Percentiles rank a stretch among this genome's conserved stretches.
phyloP scores from a whole-genome alignment of 192 early-diverging fungal genomes.

The Powellomyces hirtus region DNA sequence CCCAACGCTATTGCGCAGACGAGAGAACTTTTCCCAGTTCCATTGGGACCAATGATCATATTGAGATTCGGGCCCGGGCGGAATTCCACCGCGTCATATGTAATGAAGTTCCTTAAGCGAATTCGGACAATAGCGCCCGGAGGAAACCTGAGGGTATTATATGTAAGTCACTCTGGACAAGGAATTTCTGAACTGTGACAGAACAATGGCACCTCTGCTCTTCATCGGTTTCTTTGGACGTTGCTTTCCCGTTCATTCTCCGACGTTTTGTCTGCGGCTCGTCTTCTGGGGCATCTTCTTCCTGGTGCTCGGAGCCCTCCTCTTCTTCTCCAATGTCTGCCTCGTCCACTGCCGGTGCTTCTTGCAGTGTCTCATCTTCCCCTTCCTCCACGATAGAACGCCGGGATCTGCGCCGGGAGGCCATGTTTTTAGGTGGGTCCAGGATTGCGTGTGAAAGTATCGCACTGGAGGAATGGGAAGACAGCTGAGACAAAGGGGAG shows the following conservation, averaged over 20 bases:
- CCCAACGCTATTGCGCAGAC: conserved; percentile 97
- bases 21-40: conserved; percentile 93
- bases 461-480: too few species aligned
- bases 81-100: conserved; percentile 84
- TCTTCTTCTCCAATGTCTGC: neutral
- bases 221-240: neutral
- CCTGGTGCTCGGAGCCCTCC: conserved; percentile 1
- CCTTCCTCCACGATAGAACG: neutral
- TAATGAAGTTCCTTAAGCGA: conserved; percentile 88
- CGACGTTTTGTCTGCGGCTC: conserved; percentile 2
- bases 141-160: conserved; percentile 13
- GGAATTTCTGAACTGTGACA: neutral
- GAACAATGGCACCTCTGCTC: neutral
- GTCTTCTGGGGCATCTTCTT: neutral
- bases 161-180: neutral
- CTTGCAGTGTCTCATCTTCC: neutral
- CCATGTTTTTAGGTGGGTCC: too few species aligned
- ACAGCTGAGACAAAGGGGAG: too few species aligned
- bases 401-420: neutral
- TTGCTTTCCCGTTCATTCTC: neutral
- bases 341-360: neutral
- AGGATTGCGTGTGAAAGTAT: too few species aligned
- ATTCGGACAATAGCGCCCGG: conserved; percentile 72
- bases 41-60: conserved; percentile 95
- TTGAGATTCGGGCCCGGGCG: conserved; percentile 91